A percentile compares a stretch with the other conserved stretches of the same genome.
Conservation (phyloP, 331 rosid genomes). For the Telfairia occidentalis region DNA sequence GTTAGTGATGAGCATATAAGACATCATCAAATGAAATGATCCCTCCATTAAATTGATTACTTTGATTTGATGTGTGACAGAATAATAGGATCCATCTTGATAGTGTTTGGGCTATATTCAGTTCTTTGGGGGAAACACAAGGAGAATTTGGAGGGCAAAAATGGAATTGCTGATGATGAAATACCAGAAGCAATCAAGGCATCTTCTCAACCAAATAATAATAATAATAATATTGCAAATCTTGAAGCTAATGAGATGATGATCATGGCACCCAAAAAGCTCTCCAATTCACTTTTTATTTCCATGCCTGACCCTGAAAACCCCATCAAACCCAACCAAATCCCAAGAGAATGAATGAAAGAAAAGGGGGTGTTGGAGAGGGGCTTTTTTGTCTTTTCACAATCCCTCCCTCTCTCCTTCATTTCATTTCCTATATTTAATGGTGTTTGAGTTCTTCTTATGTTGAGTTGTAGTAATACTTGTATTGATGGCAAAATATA, state of each 20-base stretch:
- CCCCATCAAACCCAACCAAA: conserved; percentile 6
- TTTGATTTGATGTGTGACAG: conserved; percentile 31
- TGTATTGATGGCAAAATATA: neutral
- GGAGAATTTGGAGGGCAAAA: conserved; percentile 34
- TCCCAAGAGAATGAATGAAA: neutral
- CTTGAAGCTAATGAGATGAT: conserved; percentile 20
- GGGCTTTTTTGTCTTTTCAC: conserved; percentile 9
- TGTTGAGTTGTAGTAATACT: neutral
- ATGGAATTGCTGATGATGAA: conserved; percentile 19
- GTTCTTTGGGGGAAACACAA: conserved; percentile 93
- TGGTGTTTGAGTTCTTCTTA: neutral
- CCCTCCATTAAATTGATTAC: neutral
- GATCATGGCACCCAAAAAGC: neutral
- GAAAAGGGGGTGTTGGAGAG: neutral
- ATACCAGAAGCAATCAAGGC: conserved; percentile 38
- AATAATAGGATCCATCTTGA: conserved; percentile 55
- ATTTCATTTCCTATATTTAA: no score
- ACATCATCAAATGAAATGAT: neutral
- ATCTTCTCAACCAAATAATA: conserved; percentile 16
- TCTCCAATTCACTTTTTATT: neutral
- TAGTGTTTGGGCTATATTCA: conserved; percentile 62
- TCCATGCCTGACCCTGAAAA: conserved; percentile 3
- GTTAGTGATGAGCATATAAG: neutral
- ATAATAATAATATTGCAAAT: neutral
- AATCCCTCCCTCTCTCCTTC: neutral